Evolutionary conservation across 2,329 filamentous ascomycete genomes (phyloP).

Genomic region (Neophaeococcomyces mojaviensis): DNA sequence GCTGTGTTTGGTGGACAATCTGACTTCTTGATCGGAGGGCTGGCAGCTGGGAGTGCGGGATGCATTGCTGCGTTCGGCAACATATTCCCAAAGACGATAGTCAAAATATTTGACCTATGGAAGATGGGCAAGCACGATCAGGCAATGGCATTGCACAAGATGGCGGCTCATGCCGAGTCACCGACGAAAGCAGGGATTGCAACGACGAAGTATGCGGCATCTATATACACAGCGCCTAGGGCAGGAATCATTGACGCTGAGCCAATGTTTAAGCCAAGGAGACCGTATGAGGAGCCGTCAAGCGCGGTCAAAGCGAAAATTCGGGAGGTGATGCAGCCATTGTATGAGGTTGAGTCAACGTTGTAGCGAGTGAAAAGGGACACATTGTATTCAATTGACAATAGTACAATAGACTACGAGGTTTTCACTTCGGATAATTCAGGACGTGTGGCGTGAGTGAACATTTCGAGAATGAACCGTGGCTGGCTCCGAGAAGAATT

Average conservation of each 20-base stretch:
- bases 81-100: slow-evolving; percentile 49
- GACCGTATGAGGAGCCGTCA: slow-evolving; percentile 50
- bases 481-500: too few species aligned
- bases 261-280: slow-evolving; percentile 49
- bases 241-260: slow-evolving; percentile 55
- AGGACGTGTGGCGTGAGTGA: too few species aligned
- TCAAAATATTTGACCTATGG: slow-evolving; percentile 56
- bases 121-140: slow-evolving; percentile 49
- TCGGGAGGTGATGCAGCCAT: slow-evolving; percentile 26
- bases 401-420: too few species aligned
- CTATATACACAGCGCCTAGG: slow-evolving; percentile 49
- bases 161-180: slow-evolving; percentile 58
- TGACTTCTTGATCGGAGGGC: slow-evolving; percentile 57
- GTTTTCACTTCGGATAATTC: too few species aligned
- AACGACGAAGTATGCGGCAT: slow-evolving; percentile 60
- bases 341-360: slow-evolving; percentile 14
- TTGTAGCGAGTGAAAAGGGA: slow-evolving; percentile 4
- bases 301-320: slow-evolving; percentile 40
- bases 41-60: slow-evolving; percentile 47
- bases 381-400: too few species aligned
- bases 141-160: slow-evolving; percentile 53
- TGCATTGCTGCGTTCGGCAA: slow-evolving; percentile 54
- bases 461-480: too few species aligned
- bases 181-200: slow-evolving; percentile 61
- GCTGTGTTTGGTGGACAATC: slow-evolving; percentile 65